Conservation (phyloP, 768 basidiomycete species). For the Austroboletus festivus region DNA sequence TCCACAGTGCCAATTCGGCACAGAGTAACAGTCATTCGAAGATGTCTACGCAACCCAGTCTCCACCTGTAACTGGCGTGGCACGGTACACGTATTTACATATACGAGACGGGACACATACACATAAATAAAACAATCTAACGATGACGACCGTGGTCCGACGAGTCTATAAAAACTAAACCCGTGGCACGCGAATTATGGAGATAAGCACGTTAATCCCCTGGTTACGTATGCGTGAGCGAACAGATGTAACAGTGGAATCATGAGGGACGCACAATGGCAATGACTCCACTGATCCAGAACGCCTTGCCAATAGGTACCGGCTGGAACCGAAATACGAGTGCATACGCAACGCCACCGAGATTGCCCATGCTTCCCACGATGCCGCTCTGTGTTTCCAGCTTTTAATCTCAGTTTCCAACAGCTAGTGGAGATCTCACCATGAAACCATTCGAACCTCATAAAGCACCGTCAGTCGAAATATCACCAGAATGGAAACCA, state of each 20-base stretch:
- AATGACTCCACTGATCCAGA: conserved; percentile 46
- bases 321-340: conserved; percentile 47
- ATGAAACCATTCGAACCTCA: conserved; percentile 34
- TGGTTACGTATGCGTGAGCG: not conserved
- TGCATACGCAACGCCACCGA: conserved; percentile 49
- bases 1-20: too few species aligned
- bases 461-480: not conserved
- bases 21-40: too few species aligned
- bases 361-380: conserved; percentile 38
- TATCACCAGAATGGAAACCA: not conserved
- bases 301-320: conserved; percentile 38
- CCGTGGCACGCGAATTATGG: conserved; percentile 12
- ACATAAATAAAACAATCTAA: too few species aligned
- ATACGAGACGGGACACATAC: too few species aligned
- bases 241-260: not conserved
- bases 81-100: too few species aligned
- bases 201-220: conserved; percentile 6
- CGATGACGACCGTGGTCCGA: too few species aligned
- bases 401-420: not conserved
- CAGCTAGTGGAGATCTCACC: conserved; percentile 15
- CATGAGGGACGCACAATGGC: conserved; percentile 27
- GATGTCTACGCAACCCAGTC: too few species aligned
- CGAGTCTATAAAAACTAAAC: not conserved
- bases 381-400: conserved; percentile 28
- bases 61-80: too few species aligned